Percentiles rank a stretch among this genome's conserved stretches.
Conservation (phyloP, 2,329 filamentous ascomycete genomes). For the Hypoxylon sp. region DNA sequence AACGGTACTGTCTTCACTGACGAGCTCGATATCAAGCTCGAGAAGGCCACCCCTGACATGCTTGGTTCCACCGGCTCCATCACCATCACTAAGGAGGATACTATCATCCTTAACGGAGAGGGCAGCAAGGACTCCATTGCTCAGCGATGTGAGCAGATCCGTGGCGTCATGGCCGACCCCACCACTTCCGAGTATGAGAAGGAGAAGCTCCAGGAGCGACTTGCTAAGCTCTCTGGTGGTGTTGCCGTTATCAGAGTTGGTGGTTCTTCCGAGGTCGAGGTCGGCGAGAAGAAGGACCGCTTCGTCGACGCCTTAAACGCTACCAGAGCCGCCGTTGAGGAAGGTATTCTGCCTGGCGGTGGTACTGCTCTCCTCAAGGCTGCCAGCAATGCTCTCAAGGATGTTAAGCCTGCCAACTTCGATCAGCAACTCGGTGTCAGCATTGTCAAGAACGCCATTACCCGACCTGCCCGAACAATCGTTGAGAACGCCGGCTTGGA, state of each 20-base stretch:
- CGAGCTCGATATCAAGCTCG: constrained; percentile 98
- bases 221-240: constrained; percentile 98
- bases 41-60: constrained; percentile 96
- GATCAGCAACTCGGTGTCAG: constrained; percentile 98
- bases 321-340: constrained; percentile 97
- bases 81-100: constrained; percentile 99
- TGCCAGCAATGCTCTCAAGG: constrained; percentile 85
- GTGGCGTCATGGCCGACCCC: constrained; percentile 94
- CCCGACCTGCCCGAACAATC: constrained; percentile 92
- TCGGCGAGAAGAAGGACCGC: constrained; percentile 99
- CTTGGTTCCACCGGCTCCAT: constrained; percentile 97
- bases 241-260: constrained; percentile 99
- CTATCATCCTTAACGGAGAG: constrained; percentile 97
- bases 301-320: constrained; percentile 99
- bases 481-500: constrained; percentile 98
- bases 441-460: constrained; percentile 99
- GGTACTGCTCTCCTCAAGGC: constrained; percentile 99
- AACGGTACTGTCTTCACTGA: constrained; percentile 98
- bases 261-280: constrained; percentile 97
- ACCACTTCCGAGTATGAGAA: constrained; percentile 99
- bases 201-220: constrained; percentile 99
- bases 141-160: constrained; percentile 99
- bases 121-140: constrained; percentile 93
- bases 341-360: constrained; percentile 98
- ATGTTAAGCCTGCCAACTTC: constrained; percentile 93